A percentile compares a stretch with the other conserved stretches of the same genome.
These are phyloP conservation scores for Gamsiella multidivaricata DNA, from an alignment of 192 early-diverging fungal genomes.

Conservation along the genomic window DNA sequence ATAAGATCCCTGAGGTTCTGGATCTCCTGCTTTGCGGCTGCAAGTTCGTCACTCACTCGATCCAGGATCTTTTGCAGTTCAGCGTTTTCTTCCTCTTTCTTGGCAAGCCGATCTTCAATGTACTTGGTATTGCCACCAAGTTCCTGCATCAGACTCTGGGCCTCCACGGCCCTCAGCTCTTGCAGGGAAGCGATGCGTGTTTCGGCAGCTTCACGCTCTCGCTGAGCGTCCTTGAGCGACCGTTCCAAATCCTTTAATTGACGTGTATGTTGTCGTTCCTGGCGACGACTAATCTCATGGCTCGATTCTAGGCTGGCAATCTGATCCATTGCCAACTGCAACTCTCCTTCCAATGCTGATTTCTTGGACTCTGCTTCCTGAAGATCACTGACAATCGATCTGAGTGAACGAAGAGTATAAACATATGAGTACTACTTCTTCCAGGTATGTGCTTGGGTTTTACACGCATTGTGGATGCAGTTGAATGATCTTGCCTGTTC, in stretches of 20 bases:
- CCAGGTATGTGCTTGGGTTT: too few species aligned
- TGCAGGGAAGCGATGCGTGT: slow-evolving; percentile 43
- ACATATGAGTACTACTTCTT: too few species aligned
- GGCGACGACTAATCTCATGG: slow-evolving; percentile 42
- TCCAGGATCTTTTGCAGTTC: slow-evolving; percentile 56
- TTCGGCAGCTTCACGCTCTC: slow-evolving; percentile 36
- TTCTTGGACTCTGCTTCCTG: slow-evolving; percentile 32
- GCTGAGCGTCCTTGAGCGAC: slow-evolving; percentile 36
- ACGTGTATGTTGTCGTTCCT: slow-evolving; percentile 36
- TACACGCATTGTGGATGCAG: too few species aligned
- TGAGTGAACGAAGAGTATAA: not conserved
- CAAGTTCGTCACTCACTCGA: slow-evolving; percentile 40
- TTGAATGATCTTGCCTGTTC: slow-evolving; percentile 51
- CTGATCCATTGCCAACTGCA: slow-evolving; percentile 46
- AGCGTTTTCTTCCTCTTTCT: slow-evolving; percentile 62
- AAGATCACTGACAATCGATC: slow-evolving; percentile 24
- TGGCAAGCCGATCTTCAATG: slow-evolving; percentile 43
- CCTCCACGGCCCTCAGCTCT: slow-evolving; percentile 40
- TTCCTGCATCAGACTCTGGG: slow-evolving; percentile 47
- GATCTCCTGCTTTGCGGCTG: slow-evolving; percentile 44
- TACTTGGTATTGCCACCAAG: slow-evolving; percentile 49
- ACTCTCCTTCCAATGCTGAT: slow-evolving; percentile 20
- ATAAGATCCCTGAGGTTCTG: slow-evolving; percentile 43
- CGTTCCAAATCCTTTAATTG: slow-evolving; percentile 49
- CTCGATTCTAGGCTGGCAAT: slow-evolving; percentile 41